phyloP scores from a whole-genome alignment of 1,139 yeast genomes.

The Suzukiozyma palmioleophila region DNA sequence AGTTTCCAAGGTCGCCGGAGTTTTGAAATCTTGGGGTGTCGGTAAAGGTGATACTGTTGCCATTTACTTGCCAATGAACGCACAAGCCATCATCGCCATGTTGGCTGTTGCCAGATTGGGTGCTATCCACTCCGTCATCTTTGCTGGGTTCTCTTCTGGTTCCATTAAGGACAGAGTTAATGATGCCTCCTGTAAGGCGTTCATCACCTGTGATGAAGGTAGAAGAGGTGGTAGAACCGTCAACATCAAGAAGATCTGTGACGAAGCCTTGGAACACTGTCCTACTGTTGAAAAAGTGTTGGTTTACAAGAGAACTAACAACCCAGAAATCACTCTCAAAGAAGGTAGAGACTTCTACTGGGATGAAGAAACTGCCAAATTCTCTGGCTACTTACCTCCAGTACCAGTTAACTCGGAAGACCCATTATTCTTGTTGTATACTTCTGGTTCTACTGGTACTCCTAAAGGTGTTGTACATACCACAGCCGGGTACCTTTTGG shows the following conservation, averaged over 20 bases:
- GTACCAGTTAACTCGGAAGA: constrained; percentile 87
- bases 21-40: constrained; percentile 82
- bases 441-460: constrained; percentile 96
- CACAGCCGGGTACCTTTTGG: constrained; percentile 90
- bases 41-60: constrained; percentile 95
- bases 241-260: constrained; percentile 88
- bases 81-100: constrained; percentile 92
- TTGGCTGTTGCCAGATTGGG: constrained; percentile 93
- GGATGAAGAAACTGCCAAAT: constrained; percentile 81
- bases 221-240: constrained; percentile 94
- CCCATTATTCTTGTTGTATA: constrained; percentile 88
- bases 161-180: constrained; percentile 86
- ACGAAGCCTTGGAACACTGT: constrained; percentile 79
- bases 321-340: constrained; percentile 57
- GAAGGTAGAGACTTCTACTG: constrained; percentile 91
- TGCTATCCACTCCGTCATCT: constrained; percentile 93
- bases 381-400: constrained; percentile 83
- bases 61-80: constrained; percentile 94
- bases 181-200: constrained; percentile 84
- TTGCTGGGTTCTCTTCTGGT: constrained; percentile 96
- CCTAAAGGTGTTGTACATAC: constrained; percentile 98
- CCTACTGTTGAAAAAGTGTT: constrained; percentile 80
- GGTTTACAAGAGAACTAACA: constrained; percentile 85
- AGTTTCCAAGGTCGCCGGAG: constrained; percentile 86
- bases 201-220: constrained; percentile 95